phyloP scores from a whole-genome alignment of 306 rosid species.

The Vigna hirtella region DNA sequence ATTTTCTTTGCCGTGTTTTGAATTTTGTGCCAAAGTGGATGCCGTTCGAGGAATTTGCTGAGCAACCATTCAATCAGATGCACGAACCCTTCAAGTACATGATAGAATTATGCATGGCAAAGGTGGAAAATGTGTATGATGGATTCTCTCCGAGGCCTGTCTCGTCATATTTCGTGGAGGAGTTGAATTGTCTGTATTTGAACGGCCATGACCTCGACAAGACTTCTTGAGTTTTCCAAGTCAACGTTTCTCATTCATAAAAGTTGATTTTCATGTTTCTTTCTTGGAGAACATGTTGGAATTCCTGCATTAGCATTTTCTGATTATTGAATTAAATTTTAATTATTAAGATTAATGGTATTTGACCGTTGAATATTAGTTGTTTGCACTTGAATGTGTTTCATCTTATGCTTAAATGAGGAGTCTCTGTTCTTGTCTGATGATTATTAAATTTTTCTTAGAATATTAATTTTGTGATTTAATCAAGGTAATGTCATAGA shows the following conservation, averaged over 20 bases:
- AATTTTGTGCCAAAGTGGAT: conserved; percentile 51
- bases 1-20: conserved; percentile 25
- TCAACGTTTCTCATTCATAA: not conserved
- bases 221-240: conserved; percentile 30
- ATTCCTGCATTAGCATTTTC: not conserved
- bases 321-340: not conserved
- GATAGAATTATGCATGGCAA: conserved; percentile 46
- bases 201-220: conserved; percentile 45
- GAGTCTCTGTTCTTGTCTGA: no score
- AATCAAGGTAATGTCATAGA: no score
- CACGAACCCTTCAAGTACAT: conserved; percentile 55
- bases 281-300: not conserved
- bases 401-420: no score
- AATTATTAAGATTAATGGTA: not conserved
- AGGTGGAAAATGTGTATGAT: conserved; percentile 39
- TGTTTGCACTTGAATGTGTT: no score
- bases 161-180: conserved; percentile 46
- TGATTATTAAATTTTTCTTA: no score
- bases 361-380: not conserved
- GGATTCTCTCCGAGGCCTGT: conserved; percentile 46
- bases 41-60: conserved; percentile 54
- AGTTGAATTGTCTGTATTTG: conserved; percentile 45
- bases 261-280: conserved; percentile 33
- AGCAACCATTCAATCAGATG: conserved; percentile 51
- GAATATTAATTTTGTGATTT: no score